A percentile compares a stretch with the other conserved stretches of the same genome.
Conservation (phyloP, 2,329 filamentous ascomycete genomes). For the Myriosclerotinia duriaeana region DNA sequence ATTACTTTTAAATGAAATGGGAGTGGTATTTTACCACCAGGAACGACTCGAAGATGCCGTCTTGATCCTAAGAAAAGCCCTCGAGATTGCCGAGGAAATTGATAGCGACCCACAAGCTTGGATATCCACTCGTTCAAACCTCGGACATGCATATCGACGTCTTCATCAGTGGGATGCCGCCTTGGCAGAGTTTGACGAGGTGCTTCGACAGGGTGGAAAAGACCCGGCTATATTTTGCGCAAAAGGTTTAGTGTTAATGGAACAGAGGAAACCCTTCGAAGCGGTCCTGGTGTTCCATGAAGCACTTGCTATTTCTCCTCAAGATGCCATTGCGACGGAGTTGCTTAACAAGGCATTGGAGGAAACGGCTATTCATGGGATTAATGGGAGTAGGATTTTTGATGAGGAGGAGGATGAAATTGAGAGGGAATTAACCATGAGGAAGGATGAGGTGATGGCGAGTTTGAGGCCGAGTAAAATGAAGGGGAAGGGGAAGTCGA, state of each 20-base stretch:
- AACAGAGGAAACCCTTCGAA: slow-evolving; percentile 70
- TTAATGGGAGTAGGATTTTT: slow-evolving; percentile 32
- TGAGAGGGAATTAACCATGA: slow-evolving; percentile 52
- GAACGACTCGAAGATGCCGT: slow-evolving; percentile 73
- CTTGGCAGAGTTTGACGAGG: slow-evolving; percentile 80
- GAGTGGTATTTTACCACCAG: slow-evolving; percentile 93
- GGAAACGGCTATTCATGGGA: slow-evolving; percentile 50
- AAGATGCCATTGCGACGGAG: slow-evolving; percentile 80
- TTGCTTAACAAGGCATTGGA: slow-evolving; percentile 70
- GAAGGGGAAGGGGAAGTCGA: slow-evolving; percentile 48
- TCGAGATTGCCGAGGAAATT: slow-evolving; percentile 76
- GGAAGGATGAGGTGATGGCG: slow-evolving; percentile 48
- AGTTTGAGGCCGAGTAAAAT: slow-evolving; percentile 43
- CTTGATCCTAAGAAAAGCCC: slow-evolving; percentile 72
- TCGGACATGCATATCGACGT: slow-evolving; percentile 83
- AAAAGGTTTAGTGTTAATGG: slow-evolving; percentile 81
- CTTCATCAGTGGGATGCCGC: slow-evolving; percentile 68
- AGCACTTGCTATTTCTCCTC: slow-evolving; percentile 73
- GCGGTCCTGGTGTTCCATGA: slow-evolving; percentile 83
- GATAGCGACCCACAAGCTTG: slow-evolving; percentile 80
- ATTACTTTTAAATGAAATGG: slow-evolving; percentile 90
- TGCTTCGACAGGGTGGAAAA: slow-evolving; percentile 77
- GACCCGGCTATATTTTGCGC: slow-evolving; percentile 76
- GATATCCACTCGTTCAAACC: slow-evolving; percentile 80
- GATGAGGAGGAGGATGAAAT: slow-evolving; percentile 53